Evolutionary conservation across 73 alveolate genomes (phyloP).

Genomic region (Blepharisma stoltei): DNA sequence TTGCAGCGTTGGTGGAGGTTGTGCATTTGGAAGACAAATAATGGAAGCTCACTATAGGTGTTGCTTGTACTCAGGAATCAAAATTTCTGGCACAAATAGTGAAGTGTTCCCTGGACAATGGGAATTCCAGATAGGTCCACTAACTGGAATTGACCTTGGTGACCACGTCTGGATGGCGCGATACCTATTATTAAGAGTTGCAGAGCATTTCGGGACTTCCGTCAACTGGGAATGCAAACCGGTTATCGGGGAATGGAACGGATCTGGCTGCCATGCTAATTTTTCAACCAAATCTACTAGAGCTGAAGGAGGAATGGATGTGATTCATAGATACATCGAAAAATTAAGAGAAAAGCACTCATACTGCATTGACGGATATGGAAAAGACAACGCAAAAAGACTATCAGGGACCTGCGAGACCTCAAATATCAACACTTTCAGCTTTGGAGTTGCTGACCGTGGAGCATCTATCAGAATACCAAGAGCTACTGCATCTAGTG

Average conservation of each 20-base stretch:
- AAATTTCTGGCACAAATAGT: slow-evolving; percentile 85
- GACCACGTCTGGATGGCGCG: slow-evolving; percentile 92
- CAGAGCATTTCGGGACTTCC: slow-evolving; percentile 49
- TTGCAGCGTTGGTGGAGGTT: slow-evolving; percentile 78
- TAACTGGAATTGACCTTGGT: slow-evolving; percentile 83
- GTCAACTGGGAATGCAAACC: slow-evolving; percentile 62
- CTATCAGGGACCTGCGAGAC: slow-evolving; percentile 87
- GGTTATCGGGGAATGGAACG: slow-evolving; percentile 65
- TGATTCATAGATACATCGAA: slow-evolving; percentile 43
- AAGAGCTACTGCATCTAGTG: slow-evolving; percentile 53
- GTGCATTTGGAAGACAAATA: slow-evolving; percentile 78
- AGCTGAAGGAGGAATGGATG: slow-evolving; percentile 59
- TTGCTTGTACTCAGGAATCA: slow-evolving; percentile 81
- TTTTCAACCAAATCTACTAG: slow-evolving; percentile 73
- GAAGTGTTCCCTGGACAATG: slow-evolving; percentile 88
- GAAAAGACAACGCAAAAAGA: slow-evolving; percentile 69
- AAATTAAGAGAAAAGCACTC: slow-evolving; percentile 39
- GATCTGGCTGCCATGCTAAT: slow-evolving; percentile 92
- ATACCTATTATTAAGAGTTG: slow-evolving; percentile 48
- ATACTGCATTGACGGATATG: slow-evolving; percentile 57
- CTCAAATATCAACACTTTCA: slow-evolving; percentile 60
- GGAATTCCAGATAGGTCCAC: slow-evolving; percentile 83
- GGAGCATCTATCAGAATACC: slow-evolving; percentile 91
- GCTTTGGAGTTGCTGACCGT: slow-evolving; percentile 87
- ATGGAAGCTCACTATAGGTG: slow-evolving; percentile 83